Conservation (phyloP, 257 asterid species). For the Fraxinus pennsylvanica region DNA sequence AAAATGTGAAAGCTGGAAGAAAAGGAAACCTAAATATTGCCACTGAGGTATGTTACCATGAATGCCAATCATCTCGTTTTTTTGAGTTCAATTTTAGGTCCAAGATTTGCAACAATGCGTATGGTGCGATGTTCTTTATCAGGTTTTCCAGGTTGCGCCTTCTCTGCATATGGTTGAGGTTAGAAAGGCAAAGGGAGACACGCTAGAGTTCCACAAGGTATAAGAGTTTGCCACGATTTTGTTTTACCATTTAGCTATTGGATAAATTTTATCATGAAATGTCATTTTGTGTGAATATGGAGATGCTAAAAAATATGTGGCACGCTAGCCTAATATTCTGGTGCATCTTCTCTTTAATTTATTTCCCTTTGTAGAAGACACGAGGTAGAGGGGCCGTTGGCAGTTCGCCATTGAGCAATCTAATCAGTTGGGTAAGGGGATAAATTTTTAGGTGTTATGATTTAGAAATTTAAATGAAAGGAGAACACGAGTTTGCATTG, state of each 20-base stretch:
- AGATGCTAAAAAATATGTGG: not conserved
- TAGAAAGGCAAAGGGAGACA: constrained; percentile 76
- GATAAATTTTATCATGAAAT: not conserved
- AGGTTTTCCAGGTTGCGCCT: constrained; percentile 82
- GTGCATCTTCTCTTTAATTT: not conserved
- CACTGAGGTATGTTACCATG: constrained; percentile 62
- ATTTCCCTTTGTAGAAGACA: not conserved
- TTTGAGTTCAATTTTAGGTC: constrained; percentile 8
- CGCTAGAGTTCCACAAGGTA: constrained; percentile 86
- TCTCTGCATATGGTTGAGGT: constrained; percentile 82
- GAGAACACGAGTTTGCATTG: not conserved
- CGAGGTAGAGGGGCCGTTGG: no score
- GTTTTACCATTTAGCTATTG: constrained; percentile 1
- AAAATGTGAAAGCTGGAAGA: constrained; percentile 89
- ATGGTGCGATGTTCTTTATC: constrained; percentile 13
- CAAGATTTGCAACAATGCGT: not conserved
- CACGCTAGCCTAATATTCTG: not conserved
- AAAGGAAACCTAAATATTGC: constrained; percentile 95
- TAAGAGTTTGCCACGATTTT: not conserved
- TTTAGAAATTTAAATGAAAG: not conserved
- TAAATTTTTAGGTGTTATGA: not conserved
- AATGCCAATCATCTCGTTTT: not conserved
- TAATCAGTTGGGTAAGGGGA: not conserved
- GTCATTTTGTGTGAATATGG: not conserved
- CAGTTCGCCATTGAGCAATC: not conserved